Percentiles rank a stretch among this genome's conserved stretches.
These are phyloP conservation scores for Colletotrichum sp. DNA, from an alignment of 2,329 filamentous ascomycete species.

Conservation along the genomic window DNA sequence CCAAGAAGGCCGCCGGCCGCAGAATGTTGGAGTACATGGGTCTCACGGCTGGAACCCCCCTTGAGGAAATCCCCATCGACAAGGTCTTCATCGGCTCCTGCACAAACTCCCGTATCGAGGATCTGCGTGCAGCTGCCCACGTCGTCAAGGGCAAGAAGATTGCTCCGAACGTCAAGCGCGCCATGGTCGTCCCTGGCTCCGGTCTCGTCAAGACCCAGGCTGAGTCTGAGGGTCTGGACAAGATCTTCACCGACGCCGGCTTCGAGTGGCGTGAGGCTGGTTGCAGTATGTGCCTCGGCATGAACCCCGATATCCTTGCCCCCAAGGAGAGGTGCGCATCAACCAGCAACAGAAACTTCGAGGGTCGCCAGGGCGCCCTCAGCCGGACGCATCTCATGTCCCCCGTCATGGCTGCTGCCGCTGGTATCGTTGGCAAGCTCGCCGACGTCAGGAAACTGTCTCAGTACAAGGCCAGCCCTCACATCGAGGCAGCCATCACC, in stretches of 20 bases:
- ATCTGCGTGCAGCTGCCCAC: conserved; percentile 84
- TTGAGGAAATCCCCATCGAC: conserved; percentile 91
- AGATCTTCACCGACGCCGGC: conserved; percentile 88
- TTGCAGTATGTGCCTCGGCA: conserved; percentile 98
- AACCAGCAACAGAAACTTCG: conserved; percentile 97
- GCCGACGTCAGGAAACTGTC: conserved; percentile 83
- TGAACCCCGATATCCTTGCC: conserved; percentile 97
- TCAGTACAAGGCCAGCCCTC: conserved; percentile 58
- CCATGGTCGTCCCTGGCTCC: conserved; percentile 95
- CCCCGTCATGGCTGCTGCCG: conserved; percentile 93
- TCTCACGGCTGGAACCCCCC: conserved; percentile 79
- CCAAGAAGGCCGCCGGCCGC: conserved; percentile 79
- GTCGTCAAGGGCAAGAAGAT: conserved; percentile 88
- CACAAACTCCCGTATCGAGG: conserved; percentile 96
- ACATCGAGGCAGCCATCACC: conserved; percentile 61
- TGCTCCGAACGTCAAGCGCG: conserved; percentile 86
- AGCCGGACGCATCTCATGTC: conserved; percentile 96
- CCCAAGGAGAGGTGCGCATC: conserved; percentile 93
- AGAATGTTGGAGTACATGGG: conserved; percentile 97
- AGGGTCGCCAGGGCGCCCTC: conserved; percentile 90
- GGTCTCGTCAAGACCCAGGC: conserved; percentile 93
- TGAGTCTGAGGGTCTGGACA: conserved; percentile 89
- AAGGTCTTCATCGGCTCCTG: conserved; percentile 99
- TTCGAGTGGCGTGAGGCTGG: conserved; percentile 99
- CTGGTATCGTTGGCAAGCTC: conserved; percentile 87